Percentiles rank a stretch among this genome's conserved stretches.
Conservation (phyloP, 352 stramenopile genomes). For the Aphanomyces stellatus region DNA sequence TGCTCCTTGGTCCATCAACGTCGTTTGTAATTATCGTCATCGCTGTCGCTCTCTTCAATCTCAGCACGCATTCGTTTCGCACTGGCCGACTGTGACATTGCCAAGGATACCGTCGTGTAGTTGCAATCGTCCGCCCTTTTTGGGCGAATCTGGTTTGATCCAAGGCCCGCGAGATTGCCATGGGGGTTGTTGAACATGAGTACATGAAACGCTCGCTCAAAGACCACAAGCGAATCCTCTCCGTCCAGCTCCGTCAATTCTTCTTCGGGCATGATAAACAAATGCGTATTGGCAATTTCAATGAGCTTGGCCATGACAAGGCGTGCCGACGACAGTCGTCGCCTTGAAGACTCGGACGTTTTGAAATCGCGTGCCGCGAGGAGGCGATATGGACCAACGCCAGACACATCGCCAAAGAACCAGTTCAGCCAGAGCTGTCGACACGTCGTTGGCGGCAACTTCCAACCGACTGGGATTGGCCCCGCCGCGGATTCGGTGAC, state of each 20-base stretch:
- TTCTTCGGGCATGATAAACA: neutral
- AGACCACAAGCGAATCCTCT: neutral
- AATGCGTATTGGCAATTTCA: neutral
- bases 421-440: too few species aligned
- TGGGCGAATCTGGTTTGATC: neutral
- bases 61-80: neutral
- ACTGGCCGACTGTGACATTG: neutral
- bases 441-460: too few species aligned
- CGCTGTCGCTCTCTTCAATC: neutral
- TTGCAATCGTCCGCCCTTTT: neutral
- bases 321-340: neutral
- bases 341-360: neutral
- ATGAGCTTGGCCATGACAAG: neutral
- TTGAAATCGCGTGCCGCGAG: neutral
- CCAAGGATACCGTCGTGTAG: neutral
- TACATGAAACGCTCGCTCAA: neutral
- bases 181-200: slow-evolving; percentile 8
- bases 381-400: neutral
- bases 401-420: too few species aligned
- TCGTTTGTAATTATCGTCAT: too few species aligned
- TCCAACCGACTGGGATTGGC: too few species aligned
- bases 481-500: too few species aligned
- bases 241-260: neutral
- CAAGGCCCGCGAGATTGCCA: neutral
- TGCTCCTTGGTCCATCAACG: too few species aligned